Percentiles rank a stretch among this genome's conserved stretches.
phyloP scores from a whole-genome alignment of 805 yeast genomes.

The Starmerella cellae region DNA sequence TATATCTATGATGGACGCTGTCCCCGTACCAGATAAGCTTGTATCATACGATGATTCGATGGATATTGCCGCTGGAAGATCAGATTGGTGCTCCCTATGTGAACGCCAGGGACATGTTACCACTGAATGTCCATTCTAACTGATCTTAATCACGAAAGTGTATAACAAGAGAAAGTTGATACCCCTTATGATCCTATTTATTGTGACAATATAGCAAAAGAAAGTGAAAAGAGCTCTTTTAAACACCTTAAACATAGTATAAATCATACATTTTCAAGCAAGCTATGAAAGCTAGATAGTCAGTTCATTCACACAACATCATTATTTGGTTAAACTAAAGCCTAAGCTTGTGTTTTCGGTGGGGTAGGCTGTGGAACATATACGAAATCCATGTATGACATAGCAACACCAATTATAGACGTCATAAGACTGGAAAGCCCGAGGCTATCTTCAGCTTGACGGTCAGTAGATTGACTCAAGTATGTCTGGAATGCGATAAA shows the following conservation, averaged over 20 bases:
- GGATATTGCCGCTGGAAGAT: conserved; percentile 65
- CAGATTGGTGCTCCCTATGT: conserved; percentile 84
- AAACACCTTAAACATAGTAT: too few species aligned
- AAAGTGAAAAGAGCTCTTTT: too few species aligned
- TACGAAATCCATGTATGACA: conserved; percentile 28
- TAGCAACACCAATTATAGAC: conserved; percentile 25
- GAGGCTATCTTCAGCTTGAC: conserved; percentile 18
- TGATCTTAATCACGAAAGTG: background rate
- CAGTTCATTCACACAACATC: too few species aligned
- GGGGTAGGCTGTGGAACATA: conserved; percentile 18
- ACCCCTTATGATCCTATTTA: too few species aligned
- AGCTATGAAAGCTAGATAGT: too few species aligned
- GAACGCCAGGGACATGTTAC: conserved; percentile 83
- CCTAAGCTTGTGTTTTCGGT: too few species aligned
- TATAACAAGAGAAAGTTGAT: too few species aligned
- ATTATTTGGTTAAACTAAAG: too few species aligned
- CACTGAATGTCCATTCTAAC: conserved; percentile 62
- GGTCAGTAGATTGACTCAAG: conserved; percentile 24
- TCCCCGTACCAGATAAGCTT: conserved; percentile 7
- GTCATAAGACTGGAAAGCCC: conserved; percentile 24
- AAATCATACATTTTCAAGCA: too few species aligned
- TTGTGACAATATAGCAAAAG: too few species aligned
- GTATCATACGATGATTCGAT: conserved; percentile 13
- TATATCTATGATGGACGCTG: background rate
- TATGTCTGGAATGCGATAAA: conserved; percentile 27